Conservation (phyloP, 805 yeast genomes). For the Ogataea thermomethanolica region DNA sequence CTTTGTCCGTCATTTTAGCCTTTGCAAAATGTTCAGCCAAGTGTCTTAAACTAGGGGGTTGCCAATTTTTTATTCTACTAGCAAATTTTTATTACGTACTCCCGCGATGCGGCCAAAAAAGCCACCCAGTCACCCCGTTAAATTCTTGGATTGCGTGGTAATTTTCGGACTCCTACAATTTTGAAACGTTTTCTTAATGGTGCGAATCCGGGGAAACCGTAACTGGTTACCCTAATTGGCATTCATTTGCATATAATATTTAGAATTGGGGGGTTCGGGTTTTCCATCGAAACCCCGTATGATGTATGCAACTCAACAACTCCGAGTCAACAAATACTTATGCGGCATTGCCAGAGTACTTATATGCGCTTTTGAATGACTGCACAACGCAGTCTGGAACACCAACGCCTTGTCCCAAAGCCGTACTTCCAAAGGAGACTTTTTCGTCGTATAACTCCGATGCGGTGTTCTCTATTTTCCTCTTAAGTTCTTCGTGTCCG, state of each 20-base stretch:
- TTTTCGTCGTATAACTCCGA: slow-evolving; percentile 28
- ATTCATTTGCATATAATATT: neutral
- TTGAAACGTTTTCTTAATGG: neutral
- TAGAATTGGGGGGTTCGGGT: slow-evolving; percentile 1
- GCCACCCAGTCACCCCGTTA: slow-evolving; percentile 10
- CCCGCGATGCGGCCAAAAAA: neutral
- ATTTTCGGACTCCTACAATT: slow-evolving; percentile 10
- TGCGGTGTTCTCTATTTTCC: slow-evolving; percentile 34
- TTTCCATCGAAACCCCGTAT: slow-evolving; percentile 3
- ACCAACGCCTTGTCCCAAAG: slow-evolving; percentile 49
- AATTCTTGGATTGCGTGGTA: slow-evolving; percentile 1
- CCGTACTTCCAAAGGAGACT: no score
- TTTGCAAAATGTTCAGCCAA: neutral
- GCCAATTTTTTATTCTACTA: slow-evolving; percentile 10
- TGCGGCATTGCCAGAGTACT: slow-evolving; percentile 15
- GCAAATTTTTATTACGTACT: slow-evolving; percentile 6
- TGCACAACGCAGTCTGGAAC: slow-evolving; percentile 82
- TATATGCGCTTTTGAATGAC: slow-evolving; percentile 55
- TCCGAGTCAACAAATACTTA: slow-evolving; percentile 4
- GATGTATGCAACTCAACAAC: neutral
- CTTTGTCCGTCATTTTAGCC: slow-evolving; percentile 9
- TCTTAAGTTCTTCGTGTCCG: slow-evolving; percentile 53
- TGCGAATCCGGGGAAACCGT: slow-evolving; percentile 2
- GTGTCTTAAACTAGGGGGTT: slow-evolving; percentile 7
- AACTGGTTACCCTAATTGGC: neutral